phyloP scores from a whole-genome alignment of 2,329 filamentous ascomycete species.

The Cercospora zeae-maydis region DNA sequence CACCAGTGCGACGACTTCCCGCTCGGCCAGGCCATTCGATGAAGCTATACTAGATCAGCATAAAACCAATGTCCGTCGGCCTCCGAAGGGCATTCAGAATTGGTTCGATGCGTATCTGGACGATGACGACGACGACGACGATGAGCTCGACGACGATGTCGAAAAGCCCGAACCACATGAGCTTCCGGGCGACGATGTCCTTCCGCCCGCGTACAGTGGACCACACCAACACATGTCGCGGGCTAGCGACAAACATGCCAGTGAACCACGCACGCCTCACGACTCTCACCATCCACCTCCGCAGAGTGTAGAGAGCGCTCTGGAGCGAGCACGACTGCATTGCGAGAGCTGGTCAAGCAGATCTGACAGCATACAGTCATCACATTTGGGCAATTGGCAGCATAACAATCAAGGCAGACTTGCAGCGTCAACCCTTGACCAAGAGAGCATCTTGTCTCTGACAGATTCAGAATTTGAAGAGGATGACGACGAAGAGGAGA shows the following conservation, averaged over 20 bases:
- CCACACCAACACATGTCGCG: conserved; percentile 13
- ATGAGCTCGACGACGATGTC: conserved; percentile 21
- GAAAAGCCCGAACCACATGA: conserved; percentile 22
- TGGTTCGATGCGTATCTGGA: conserved; percentile 47
- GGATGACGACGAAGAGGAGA: conserved; percentile 12
- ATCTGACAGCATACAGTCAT: conserved; percentile 27
- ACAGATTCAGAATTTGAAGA: conserved; percentile 21
- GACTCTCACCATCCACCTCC: conserved; percentile 14
- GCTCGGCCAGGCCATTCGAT: conserved; percentile 26
- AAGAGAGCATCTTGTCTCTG: conserved; percentile 19
- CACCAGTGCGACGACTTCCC: conserved; percentile 10
- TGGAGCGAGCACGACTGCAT: conserved; percentile 3
- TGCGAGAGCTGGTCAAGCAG: conserved; percentile 12
- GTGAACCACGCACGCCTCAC: conserved; percentile 13
- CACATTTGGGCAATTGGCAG: conserved; percentile 14
- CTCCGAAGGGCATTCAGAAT: conserved; percentile 48
- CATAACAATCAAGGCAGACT: conserved; percentile 1
- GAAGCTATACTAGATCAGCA: conserved; percentile 45
- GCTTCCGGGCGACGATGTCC: conserved; percentile 24
- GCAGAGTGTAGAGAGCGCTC: neutral
- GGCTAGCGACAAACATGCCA: conserved; percentile 11
- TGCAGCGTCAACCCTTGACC: conserved; percentile 9
- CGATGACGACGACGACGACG: conserved; percentile 28
- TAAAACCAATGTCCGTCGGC: conserved; percentile 47
- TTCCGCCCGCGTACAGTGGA: conserved; percentile 20